Conservation (phyloP, 495 filamentous ascomycete genomes). For the Lasiosphaeria miniovina region DNA sequence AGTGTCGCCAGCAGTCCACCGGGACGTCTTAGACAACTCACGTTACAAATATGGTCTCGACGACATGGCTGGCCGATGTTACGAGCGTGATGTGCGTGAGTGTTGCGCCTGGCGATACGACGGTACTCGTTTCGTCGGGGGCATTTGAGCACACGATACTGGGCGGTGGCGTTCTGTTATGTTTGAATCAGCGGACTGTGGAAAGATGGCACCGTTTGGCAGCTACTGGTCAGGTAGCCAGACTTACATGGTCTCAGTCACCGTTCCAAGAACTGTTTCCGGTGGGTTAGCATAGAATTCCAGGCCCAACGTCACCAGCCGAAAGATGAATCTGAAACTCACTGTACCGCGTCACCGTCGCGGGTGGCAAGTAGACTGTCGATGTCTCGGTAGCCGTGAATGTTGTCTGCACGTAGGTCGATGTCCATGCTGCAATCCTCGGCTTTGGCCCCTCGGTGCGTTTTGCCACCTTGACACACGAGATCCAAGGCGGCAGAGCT, state of each 20-base stretch:
- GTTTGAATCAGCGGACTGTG: background rate
- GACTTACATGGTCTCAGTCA: constrained; percentile 15
- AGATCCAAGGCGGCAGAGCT: constrained; percentile 7
- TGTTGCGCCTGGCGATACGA: constrained; percentile 6
- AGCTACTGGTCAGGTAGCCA: background rate
- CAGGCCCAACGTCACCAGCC: background rate
- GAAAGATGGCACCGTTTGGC: background rate
- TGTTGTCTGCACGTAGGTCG: constrained; percentile 17
- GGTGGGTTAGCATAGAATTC: background rate
- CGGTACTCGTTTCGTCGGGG: background rate
- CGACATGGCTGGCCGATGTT: constrained; percentile 7
- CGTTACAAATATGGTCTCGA: constrained; percentile 13
- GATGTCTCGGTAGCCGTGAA: constrained; percentile 12
- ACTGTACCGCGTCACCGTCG: constrained; percentile 15
- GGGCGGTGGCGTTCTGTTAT: background rate
- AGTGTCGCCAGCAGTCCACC: too few species aligned
- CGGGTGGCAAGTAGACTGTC: constrained; percentile 6
- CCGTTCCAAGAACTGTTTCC: constrained; percentile 10
- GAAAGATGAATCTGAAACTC: background rate
- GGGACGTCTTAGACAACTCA: background rate
- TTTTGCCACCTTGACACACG: constrained; percentile 1
- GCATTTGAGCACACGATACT: constrained; percentile 2
- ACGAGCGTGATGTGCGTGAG: constrained; percentile 15
- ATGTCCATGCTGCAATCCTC: constrained; percentile 12
- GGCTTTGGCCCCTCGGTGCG: background rate